Evolutionary conservation across 306 rosid genomes (phyloP), one percentile per base, ranked within the genome.

Genomic region (Castanopsis chinensis): DNA sequence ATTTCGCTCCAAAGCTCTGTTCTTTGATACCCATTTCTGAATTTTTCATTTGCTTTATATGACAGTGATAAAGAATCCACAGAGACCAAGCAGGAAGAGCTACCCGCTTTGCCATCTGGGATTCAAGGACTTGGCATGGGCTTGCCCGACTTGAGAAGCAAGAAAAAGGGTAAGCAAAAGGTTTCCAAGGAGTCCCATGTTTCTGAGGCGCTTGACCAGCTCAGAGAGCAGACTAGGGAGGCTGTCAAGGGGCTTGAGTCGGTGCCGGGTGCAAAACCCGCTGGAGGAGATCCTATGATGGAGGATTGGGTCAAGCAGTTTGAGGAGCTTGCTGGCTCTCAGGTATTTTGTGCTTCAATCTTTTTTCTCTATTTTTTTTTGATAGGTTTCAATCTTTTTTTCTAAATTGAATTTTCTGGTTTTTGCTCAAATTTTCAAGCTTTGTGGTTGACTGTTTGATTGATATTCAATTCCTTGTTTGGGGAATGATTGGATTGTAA

Each of bases 261-360:
- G 5, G 79, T 86, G 61, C n/a, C 89, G 3, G 84, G 53, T 52
- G 75, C 89, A 17, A 83, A 83, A 32, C 78, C 89, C 9, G 53
- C 69, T 27, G 80, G 54, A 5, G 96, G 58, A 5, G 96, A 83
- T 76, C 87, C 85, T 6, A 41, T 83, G 85, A 83, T 95, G 88
- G 99, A 95, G 23, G 98, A 95, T 83, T 95, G 94, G 99, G 92
- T 95, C 72, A 95, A 95, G 89, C 98, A 95, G 79, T 95, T 95
- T 79, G 97, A 90, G 87, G 88, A 91, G 56, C 87, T 93, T 76
- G 85, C 92, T 78, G 94, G 89, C n/a, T 80, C 94, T 78, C 93
- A 90, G 98, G 97, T 93, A 85, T 53, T 41, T 41, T 15, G 49
- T 53, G 14, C 53, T 33, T 73, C 23, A 25, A 25, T 25, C 27